Evolutionary conservation across 1,284 basidiomycete species (phyloP).

Genomic region (Ceratobasidium sp.): DNA sequence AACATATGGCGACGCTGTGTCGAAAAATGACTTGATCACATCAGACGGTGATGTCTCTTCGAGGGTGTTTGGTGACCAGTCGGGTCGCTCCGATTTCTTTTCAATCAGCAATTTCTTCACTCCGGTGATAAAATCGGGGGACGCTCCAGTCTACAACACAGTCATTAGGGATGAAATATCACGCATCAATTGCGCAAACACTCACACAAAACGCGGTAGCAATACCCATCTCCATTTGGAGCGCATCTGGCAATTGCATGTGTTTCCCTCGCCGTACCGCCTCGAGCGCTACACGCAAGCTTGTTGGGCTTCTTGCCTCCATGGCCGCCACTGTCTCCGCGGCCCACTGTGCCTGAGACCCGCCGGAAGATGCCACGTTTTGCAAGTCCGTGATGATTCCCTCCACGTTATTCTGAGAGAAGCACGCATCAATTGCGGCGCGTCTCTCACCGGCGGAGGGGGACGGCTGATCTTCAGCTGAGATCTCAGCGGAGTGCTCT

Average conservation of each 20-base stretch:
- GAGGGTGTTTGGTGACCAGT: slow-evolving; percentile 73
- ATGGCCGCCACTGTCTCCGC: slow-evolving; percentile 70
- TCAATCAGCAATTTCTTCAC: slow-evolving; percentile 78
- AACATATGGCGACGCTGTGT: slow-evolving; percentile 61
- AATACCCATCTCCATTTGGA: slow-evolving; percentile 85
- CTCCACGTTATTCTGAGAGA: slow-evolving; percentile 74
- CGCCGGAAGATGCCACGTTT: slow-evolving; percentile 58
- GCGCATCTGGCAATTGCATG: slow-evolving; percentile 70
- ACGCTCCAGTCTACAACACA: slow-evolving; percentile 71
- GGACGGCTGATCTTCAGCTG: slow-evolving; percentile 52
- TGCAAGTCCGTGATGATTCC: slow-evolving; percentile 72
- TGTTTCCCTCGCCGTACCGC: slow-evolving; percentile 77
- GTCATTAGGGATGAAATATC: slow-evolving; percentile 21
- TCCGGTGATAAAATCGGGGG: slow-evolving; percentile 83
- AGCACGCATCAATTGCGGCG: slow-evolving; percentile 80
- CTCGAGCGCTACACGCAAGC: slow-evolving; percentile 84
- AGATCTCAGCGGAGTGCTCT: slow-evolving; percentile 55
- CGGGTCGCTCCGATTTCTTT: slow-evolving; percentile 66
- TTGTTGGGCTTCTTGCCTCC: slow-evolving; percentile 84
- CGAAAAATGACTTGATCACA: slow-evolving; percentile 70
- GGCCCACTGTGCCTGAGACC: slow-evolving; percentile 76
- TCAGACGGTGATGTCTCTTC: slow-evolving; percentile 66
- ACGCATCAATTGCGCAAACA: slow-evolving; percentile 46
- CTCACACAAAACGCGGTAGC: slow-evolving; percentile 83
- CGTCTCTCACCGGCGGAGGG: slow-evolving; percentile 73